Percentiles rank a stretch among this genome's conserved stretches.
Evolutionary conservation across 495 filamentous ascomycete genomes (phyloP).

Genomic region (Saxophila tyrrhenica): DNA sequence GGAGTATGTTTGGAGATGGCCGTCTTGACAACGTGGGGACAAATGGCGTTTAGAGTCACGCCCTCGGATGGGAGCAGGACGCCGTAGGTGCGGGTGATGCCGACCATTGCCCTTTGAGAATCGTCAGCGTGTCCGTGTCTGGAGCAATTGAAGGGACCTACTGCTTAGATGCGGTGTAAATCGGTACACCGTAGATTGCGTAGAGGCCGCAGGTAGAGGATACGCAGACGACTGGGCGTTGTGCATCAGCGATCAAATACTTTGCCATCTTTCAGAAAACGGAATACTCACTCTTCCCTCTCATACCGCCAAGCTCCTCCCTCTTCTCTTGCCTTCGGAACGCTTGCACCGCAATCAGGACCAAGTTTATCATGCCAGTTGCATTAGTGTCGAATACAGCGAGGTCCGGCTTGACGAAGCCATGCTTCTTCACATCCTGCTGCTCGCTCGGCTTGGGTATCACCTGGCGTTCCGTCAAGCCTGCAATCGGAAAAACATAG

Average conservation of each 20-base stretch:
- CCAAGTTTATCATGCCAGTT: background rate
- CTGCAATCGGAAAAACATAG: background rate
- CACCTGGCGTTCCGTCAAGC: background rate
- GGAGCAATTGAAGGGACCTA: background rate
- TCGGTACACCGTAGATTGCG: background rate
- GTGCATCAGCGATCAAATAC: too few species aligned
- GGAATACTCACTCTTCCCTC: background rate
- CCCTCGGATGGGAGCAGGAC: background rate
- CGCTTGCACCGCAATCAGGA: background rate
- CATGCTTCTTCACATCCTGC: background rate
- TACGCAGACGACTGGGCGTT: background rate
- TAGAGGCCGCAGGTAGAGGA: background rate
- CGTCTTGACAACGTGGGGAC: background rate
- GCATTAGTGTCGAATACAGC: background rate
- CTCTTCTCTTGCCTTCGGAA: background rate
- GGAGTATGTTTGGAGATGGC: background rate
- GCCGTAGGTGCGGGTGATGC: background rate
- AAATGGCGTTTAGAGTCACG: background rate
- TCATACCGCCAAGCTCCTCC: background rate
- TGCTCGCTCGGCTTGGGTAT: background rate
- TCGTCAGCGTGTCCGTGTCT: background rate
- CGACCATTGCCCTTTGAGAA: background rate
- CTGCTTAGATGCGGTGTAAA: background rate
- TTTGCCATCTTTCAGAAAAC: too few species aligned
- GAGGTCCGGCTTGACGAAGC: background rate